Base-by-base conservation (phyloP, 495 filamentous ascomycete genomes). In the Penicillium dipodomyicola region DNA sequence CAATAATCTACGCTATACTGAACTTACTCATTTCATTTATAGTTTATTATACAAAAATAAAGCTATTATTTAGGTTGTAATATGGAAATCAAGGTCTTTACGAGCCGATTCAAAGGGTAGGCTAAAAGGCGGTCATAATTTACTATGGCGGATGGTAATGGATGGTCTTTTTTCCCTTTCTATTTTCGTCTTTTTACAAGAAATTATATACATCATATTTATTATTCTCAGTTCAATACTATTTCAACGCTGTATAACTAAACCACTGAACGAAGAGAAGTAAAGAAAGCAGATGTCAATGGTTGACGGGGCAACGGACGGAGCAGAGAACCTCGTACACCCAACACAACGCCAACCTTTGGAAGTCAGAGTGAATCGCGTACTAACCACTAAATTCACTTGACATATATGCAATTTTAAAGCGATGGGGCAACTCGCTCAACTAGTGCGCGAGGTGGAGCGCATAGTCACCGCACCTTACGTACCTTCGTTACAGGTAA, bases 391-490 rank as follows among this genome's bases (percentile, higher is more conserved):
- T 4, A 30, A 3, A 35, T 49, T 6, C 9, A 52, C 22, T 19
- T 8, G 11, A n/a, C 5, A 41, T 27, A 8, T 10, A 20, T 27
- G 41, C 57, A 46, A 56, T 62, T 14, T n/a, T 49, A 22, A 33
- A 49, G 25, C 39, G 20, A 70, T 70, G 65, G 57, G 61, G 40
- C 54, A 52, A 10, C 11, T 64, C 8, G 29, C 39, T 33, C 49
- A 46, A 32, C 44, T 74, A 11, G 54, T 63, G 19, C 54, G 63
- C 32, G 72, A 76, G 63, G 70, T 77, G 51, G 72, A 77, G 56
- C 75, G 75, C 51, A 51, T 77, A 40, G 65, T 77, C 8, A 70
- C 69, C 20, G 68, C 74, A 35, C 69, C 75, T 25, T 79, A 78
- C 49, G 67, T 67, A 22, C 73, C 75, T 25, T 71, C 69, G 12